Evolutionary conservation across 805 yeast species (phyloP).

Genomic region (Lachancea thermotolerans): DNA sequence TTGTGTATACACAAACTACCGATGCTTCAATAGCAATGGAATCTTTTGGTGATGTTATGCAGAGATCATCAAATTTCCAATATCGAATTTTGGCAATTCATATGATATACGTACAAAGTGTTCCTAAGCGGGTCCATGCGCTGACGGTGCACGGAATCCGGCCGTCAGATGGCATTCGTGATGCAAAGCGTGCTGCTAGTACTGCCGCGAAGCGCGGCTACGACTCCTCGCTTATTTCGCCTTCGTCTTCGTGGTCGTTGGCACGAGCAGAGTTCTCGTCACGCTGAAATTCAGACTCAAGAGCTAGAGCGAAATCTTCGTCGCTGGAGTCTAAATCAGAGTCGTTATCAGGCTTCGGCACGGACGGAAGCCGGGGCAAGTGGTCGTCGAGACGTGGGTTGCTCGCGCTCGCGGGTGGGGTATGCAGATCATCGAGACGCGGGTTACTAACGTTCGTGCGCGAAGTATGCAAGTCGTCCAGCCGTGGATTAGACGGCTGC

Average conservation of each 20-base stretch:
- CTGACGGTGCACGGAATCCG: too few relatives aligned
- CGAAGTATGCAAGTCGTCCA: conserved; percentile 3
- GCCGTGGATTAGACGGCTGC: conserved; percentile 7
- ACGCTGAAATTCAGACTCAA: conserved; percentile 29
- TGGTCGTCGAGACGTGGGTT: conserved; percentile 13
- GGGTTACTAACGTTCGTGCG: not conserved
- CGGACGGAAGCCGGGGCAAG: conserved; percentile 13
- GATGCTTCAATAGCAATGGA: too few relatives aligned
- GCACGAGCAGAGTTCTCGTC: conserved; percentile 17
- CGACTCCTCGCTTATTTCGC: conserved; percentile 9
- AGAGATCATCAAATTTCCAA: too few relatives aligned
- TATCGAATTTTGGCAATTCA: too few relatives aligned
- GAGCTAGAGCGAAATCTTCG: conserved; percentile 30
- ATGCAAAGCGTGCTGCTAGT: too few relatives aligned
- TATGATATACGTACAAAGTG: too few relatives aligned
- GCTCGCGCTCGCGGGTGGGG: conserved; percentile 2
- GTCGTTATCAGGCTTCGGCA: conserved; percentile 23
- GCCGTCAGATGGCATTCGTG: too few relatives aligned
- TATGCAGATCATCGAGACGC: not conserved
- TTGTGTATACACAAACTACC: too few relatives aligned
- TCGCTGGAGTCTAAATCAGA: conserved; percentile 30
- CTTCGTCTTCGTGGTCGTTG: conserved; percentile 20
- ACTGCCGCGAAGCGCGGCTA: not conserved
- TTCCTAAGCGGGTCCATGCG: too few relatives aligned
- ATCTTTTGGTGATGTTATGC: too few relatives aligned